Evolutionary conservation across 2,329 filamentous ascomycete genomes (phyloP).

Genomic region (Penicillium sp.): DNA sequence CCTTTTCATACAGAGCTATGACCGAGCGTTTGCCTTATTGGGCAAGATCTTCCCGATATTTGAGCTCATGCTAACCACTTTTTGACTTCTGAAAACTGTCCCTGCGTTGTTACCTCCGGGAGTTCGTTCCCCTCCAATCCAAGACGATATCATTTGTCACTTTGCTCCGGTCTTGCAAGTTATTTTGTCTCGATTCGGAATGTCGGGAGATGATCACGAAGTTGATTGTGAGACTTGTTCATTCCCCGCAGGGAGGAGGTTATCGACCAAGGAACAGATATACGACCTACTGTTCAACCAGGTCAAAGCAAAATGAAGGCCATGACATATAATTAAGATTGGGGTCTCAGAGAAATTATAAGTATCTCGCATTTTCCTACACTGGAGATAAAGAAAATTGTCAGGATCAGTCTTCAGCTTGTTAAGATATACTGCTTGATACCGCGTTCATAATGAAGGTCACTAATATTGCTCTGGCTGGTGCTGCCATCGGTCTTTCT

Average conservation of each 20-base stretch:
- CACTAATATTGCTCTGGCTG: slow-evolving; percentile 10
- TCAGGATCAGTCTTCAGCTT: neutral
- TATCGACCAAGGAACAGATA: neutral
- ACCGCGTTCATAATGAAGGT: slow-evolving; percentile 8
- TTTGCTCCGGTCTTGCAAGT: neutral
- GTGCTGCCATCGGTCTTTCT: slow-evolving; percentile 7
- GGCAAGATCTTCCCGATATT: neutral
- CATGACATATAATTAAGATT: neutral
- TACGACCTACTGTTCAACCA: neutral
- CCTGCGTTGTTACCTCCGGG: neutral
- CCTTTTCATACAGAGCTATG: neutral
- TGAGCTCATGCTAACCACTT: neutral
- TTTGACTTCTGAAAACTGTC: neutral
- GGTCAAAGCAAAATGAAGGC: neutral
- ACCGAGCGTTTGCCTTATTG: neutral
- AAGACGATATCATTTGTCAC: neutral
- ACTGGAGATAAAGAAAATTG: neutral
- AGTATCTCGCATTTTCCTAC: neutral
- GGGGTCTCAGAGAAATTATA: neutral
- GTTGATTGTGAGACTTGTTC: neutral
- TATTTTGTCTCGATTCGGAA: neutral
- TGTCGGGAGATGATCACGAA: neutral
- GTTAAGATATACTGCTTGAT: neutral
- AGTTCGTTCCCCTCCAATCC: neutral
- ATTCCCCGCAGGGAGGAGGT: neutral